Percentiles rank a stretch among this genome's conserved stretches.
Evolutionary conservation across 1,139 yeast genomes (phyloP).

Genomic region (Yamadazyma songkhlaensis): DNA sequence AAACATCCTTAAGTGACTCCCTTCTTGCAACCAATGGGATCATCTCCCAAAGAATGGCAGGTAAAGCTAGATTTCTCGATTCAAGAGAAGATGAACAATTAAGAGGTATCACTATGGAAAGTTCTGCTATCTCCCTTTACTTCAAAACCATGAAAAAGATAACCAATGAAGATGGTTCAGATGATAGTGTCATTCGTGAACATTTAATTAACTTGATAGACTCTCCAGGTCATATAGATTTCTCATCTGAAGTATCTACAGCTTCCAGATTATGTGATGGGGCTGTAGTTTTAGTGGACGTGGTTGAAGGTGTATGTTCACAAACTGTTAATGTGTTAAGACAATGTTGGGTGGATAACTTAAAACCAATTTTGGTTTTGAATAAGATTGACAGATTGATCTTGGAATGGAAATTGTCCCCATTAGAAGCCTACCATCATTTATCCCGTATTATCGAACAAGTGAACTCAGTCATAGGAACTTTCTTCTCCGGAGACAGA

Average conservation of each 20-base stretch:
- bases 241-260: slow-evolving; percentile 92
- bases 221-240: slow-evolving; percentile 98
- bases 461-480: slow-evolving; percentile 91
- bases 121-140: slow-evolving; percentile 86
- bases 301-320: slow-evolving; percentile 96
- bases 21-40: slow-evolving; percentile 93
- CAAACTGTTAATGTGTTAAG: slow-evolving; percentile 93
- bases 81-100: slow-evolving; percentile 94
- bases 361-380: slow-evolving; percentile 86
- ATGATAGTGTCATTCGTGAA: slow-evolving; percentile 55
- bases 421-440: slow-evolving; percentile 84
- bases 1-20: slow-evolving; percentile 92
- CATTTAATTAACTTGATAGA: slow-evolving; percentile 89
- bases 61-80: slow-evolving; percentile 88
- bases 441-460: slow-evolving; percentile 79
- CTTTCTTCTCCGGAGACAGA: slow-evolving; percentile 89
- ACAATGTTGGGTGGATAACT: slow-evolving; percentile 92
- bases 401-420: slow-evolving; percentile 76
- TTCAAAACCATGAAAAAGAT: slow-evolving; percentile 60
- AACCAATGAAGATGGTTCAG: slow-evolving; percentile 17
- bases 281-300: slow-evolving; percentile 92
- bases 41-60: slow-evolving; percentile 92
- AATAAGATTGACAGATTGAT: slow-evolving; percentile 90
- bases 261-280: slow-evolving; percentile 97
- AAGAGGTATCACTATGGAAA: slow-evolving; percentile 97